Percentiles rank a stretch among this genome's conserved stretches.
These are phyloP conservation scores for Suillus ampliporus DNA, from an alignment of 768 basidiomycete species.

Conservation along the genomic window DNA sequence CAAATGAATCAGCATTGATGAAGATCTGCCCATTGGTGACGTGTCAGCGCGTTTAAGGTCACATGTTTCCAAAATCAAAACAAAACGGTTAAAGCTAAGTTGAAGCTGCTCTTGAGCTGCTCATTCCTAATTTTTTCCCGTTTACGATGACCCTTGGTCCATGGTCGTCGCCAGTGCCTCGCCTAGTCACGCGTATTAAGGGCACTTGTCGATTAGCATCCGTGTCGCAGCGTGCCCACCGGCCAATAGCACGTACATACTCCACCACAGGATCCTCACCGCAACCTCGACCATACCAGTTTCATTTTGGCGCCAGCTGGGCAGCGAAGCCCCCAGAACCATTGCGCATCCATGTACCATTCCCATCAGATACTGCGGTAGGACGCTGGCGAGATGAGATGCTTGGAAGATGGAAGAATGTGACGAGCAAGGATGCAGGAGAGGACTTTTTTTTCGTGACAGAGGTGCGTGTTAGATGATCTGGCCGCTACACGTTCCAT, in stretches of 20 bases:
- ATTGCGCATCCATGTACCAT: conserved; percentile 48
- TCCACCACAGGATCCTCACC: conserved; percentile 27
- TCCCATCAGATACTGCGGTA: conserved; percentile 60
- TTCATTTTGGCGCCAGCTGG: conserved; percentile 82
- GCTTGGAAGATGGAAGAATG: conserved; percentile 51
- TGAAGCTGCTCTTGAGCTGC: neutral
- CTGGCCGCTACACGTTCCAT: neutral
- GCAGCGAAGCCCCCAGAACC: conserved; percentile 66
- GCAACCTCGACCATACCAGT: conserved; percentile 60
- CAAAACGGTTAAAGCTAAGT: too few species aligned
- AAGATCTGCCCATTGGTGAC: neutral
- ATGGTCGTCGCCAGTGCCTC: conserved; percentile 21
- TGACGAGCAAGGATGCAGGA: conserved; percentile 49
- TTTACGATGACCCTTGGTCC: neutral
- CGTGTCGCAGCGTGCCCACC: conserved; percentile 7
- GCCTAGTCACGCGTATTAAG: conserved; percentile 13
- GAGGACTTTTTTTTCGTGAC: conserved; percentile 73
- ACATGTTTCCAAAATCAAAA: conserved; percentile 23
- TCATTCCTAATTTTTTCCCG: neutral
- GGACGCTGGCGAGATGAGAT: conserved; percentile 74
- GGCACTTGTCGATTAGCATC: conserved; percentile 4
- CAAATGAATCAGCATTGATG: neutral
- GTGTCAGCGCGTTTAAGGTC: conserved; percentile 16
- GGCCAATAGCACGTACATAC: neutral
- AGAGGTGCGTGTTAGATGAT: conserved; percentile 52